These are phyloP conservation scores for Tympanopsis confertula DNA, from an alignment of 2,329 filamentous ascomycete species.

Conservation along the genomic window DNA sequence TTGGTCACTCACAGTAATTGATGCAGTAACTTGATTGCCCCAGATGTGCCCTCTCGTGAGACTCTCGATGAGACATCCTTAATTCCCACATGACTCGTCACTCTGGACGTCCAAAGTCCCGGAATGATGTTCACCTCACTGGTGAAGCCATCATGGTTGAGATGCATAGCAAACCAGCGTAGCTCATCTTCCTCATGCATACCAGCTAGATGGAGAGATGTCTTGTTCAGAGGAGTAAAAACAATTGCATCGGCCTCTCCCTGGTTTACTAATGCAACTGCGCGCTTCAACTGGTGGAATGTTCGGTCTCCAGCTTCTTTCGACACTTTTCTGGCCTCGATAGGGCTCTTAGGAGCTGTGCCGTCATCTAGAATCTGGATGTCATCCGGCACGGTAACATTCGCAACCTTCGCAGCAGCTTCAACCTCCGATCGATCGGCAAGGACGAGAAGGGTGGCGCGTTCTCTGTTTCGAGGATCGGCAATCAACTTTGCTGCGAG, in stretches of 20 bases:
- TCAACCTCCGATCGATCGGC: constrained; percentile 14
- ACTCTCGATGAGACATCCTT: constrained; percentile 15
- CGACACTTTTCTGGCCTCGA: constrained; percentile 10
- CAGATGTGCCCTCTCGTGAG: constrained; percentile 11
- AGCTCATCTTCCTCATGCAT: constrained; percentile 21
- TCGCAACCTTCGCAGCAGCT: constrained; percentile 10
- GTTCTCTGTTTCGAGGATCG: constrained; percentile 11
- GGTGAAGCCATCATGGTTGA: constrained; percentile 14
- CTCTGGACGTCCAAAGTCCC: constrained; percentile 15
- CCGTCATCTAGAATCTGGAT: constrained; percentile 15
- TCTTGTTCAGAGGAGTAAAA: constrained; percentile 19
- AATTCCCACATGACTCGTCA: constrained; percentile 18
- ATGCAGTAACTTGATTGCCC: constrained; percentile 15
- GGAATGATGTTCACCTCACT: constrained; percentile 19
- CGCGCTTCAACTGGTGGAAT: constrained; percentile 15
- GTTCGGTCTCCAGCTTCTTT: constrained; percentile 11
- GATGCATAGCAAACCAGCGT: constrained; percentile 19
- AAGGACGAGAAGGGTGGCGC: constrained; percentile 15
- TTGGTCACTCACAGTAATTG: constrained; percentile 11
- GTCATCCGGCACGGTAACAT: constrained; percentile 8
- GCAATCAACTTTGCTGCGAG: constrained; percentile 16
- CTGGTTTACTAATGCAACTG: constrained; percentile 10
- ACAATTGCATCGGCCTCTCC: constrained; percentile 17
- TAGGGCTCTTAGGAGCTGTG: constrained; percentile 6
- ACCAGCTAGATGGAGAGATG: constrained; percentile 16